Base-by-base conservation (phyloP, 225 moss, liverwort and hornwort genomes). In the Neckera pumila region DNA sequence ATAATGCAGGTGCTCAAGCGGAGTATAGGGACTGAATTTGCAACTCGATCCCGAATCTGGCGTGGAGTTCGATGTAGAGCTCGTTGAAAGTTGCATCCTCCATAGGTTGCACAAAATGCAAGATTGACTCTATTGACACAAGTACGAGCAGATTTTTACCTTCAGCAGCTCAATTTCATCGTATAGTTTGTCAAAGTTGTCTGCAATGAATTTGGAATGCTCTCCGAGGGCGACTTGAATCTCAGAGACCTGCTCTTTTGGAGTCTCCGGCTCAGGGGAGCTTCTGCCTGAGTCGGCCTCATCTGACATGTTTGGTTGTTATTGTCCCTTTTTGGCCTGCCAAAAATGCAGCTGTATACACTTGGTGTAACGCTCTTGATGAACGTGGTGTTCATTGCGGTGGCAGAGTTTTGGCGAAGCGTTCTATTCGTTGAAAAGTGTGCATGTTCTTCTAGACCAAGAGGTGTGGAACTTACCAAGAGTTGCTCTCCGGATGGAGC, bases 181-280 rank as follows among this genome's bases (percentile, higher is more conserved):
- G 82, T 91, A 89, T 11, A 92, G 79, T 57, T 88, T 92, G 86
- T 92, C 91, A 76, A 92, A 89, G 74, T 91, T 89, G 82, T 91
- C 87, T 69, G 92, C 82, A 36, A 88, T 89, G 63, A 85, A 91
- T 80, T 91, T 92, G 86, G 87, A 84, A 85, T 92, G 89, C 38
- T 86, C 87, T 66, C 69, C 80, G 34, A 92, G 85, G n/a, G 80
- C 86, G 86, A 33, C 56, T 71, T 92, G 90, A 73, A 91, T 88
- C 82, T 93, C 88, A 45, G 91, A 93, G 74, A 82, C 77, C 78
- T 87, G 82, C 54, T 78, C 84, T 56, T 59, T 73, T 14, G 82
- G 89, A 66, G 74, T 64, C 66, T 87, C 82, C 51, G 54, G 85
- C 80, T 80, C 76, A 75, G 76, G 81, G 31, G 91, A 89, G 80